Evolutionary conservation across 2,329 filamentous ascomycete species (phyloP).

Genomic region (Calonectria leucothoes): DNA sequence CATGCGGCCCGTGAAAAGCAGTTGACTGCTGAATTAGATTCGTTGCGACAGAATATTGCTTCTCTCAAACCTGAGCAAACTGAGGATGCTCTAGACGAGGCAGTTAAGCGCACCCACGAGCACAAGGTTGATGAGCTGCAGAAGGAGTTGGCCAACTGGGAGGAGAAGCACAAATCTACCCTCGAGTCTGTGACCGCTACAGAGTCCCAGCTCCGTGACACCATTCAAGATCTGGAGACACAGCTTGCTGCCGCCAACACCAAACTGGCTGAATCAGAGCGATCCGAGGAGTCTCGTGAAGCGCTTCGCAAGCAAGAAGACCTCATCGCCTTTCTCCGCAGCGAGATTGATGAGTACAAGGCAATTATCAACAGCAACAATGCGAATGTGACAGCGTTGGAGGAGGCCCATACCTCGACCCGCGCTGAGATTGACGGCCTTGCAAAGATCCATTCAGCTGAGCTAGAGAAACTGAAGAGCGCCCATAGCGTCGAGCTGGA

Average conservation of each 20-base stretch:
- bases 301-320: constrained; percentile 67
- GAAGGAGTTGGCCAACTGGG: constrained; percentile 78
- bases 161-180: constrained; percentile 78
- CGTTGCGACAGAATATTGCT: constrained; percentile 68
- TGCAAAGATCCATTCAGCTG: constrained; percentile 46
- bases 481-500: constrained; percentile 62
- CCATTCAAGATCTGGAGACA: constrained; percentile 78
- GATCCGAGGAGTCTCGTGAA: constrained; percentile 53
- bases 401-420: constrained; percentile 75
- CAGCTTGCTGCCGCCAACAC: constrained; percentile 66
- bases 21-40: constrained; percentile 77
- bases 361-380: constrained; percentile 76
- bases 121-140: constrained; percentile 75
- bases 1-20: constrained; percentile 82
- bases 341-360: constrained; percentile 86
- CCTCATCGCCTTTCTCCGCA: constrained; percentile 71
- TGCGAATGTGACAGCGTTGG: constrained; percentile 77
- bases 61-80: constrained; percentile 34
- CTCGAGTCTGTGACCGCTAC: constrained; percentile 78
- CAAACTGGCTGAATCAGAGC: constrained; percentile 55
- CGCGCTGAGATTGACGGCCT: constrained; percentile 54
- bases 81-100: constrained; percentile 43
- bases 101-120: constrained; percentile 57
- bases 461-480: constrained; percentile 75
- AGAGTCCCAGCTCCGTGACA: constrained; percentile 78